Percentiles rank a stretch among this genome's conserved stretches.
These are phyloP conservation scores for Aspergillus tubingensis DNA, from an alignment of 2,329 filamentous ascomycete species.

Conservation along the genomic window DNA sequence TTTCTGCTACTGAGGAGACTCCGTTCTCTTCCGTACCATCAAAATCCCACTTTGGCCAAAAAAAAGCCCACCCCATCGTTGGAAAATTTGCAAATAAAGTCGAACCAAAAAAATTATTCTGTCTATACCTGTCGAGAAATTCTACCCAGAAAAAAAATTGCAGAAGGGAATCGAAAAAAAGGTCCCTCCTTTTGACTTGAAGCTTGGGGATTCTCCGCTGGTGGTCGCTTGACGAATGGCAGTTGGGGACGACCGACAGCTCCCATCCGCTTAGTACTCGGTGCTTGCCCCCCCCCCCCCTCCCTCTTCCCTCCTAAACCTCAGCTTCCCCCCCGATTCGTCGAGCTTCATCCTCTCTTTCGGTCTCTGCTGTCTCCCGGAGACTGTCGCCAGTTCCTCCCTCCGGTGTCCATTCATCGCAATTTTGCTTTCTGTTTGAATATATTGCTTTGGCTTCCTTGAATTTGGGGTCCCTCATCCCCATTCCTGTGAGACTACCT, in stretches of 20 bases:
- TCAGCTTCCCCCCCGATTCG: conserved; percentile 12
- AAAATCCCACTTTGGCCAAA: conserved; percentile 13
- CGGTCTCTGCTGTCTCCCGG: conserved; percentile 13
- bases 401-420: conserved; percentile 9
- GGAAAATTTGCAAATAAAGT: neutral
- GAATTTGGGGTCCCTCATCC: conserved; percentile 7
- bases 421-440: conserved; percentile 16
- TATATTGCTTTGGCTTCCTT: conserved; percentile 17
- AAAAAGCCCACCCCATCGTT: neutral
- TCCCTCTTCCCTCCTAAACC: conserved; percentile 18
- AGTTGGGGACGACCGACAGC: conserved; percentile 25
- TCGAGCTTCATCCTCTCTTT: conserved; percentile 25
- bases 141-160: neutral
- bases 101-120: neutral
- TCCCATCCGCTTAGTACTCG: conserved; percentile 25
- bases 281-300: conserved; percentile 21
- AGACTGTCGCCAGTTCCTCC: conserved; percentile 10
- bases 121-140: neutral
- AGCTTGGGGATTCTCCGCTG: conserved; percentile 15
- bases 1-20: conserved; percentile 14
- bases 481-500: conserved; percentile 5
- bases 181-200: conserved; percentile 10
- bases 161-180: conserved; percentile 11
- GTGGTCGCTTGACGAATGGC: conserved; percentile 22
- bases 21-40: conserved; percentile 19